Conservation (phyloP, 1,139 yeast genomes). For the Suhomyces bolitotheri region DNA sequence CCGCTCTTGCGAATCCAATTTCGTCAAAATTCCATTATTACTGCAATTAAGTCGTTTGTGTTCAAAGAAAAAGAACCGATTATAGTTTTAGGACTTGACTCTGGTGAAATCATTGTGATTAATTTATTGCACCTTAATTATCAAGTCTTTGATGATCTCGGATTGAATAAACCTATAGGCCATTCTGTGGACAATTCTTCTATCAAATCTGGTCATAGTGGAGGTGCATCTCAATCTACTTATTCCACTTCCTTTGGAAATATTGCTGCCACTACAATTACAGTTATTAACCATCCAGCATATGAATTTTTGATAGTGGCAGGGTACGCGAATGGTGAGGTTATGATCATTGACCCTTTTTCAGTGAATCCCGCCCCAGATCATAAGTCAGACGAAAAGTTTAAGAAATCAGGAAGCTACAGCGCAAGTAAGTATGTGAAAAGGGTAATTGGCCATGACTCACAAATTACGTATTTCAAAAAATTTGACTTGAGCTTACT, state of each 20-base stretch:
- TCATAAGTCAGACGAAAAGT: slow-evolving; percentile 12
- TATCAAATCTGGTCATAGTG: slow-evolving; percentile 12
- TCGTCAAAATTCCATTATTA: slow-evolving; percentile 27
- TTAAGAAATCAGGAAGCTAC: slow-evolving; percentile 7
- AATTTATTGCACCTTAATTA: slow-evolving; percentile 31
- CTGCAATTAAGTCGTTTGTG: slow-evolving; percentile 32
- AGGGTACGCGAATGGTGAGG: slow-evolving; percentile 47
- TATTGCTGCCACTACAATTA: slow-evolving; percentile 36
- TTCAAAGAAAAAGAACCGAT: slow-evolving; percentile 24
- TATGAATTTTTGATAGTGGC: slow-evolving; percentile 37
- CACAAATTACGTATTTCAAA: slow-evolving; percentile 40
- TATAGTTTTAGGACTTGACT: slow-evolving; percentile 37
- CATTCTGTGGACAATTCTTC: slow-evolving; percentile 15
- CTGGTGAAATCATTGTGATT: slow-evolving; percentile 36
- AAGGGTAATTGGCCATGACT: slow-evolving; percentile 34
- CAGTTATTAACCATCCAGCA: slow-evolving; percentile 31
- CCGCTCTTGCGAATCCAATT: slow-evolving; percentile 40
- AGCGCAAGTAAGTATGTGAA: slow-evolving; percentile 23
- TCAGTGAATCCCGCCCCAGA: slow-evolving; percentile 8
- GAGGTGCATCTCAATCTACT: slow-evolving; percentile 6
- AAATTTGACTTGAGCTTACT: slow-evolving; percentile 41
- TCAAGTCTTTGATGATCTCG: slow-evolving; percentile 29
- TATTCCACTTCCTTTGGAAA: slow-evolving; percentile 12
- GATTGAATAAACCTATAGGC: slow-evolving; percentile 14
- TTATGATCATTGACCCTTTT: slow-evolving; percentile 35